Evolutionary conservation across 2,329 filamentous ascomycete genomes (phyloP), one percentile per base, ranked within the genome.

Genomic region (Fusarium brevicatenulatum): DNA sequence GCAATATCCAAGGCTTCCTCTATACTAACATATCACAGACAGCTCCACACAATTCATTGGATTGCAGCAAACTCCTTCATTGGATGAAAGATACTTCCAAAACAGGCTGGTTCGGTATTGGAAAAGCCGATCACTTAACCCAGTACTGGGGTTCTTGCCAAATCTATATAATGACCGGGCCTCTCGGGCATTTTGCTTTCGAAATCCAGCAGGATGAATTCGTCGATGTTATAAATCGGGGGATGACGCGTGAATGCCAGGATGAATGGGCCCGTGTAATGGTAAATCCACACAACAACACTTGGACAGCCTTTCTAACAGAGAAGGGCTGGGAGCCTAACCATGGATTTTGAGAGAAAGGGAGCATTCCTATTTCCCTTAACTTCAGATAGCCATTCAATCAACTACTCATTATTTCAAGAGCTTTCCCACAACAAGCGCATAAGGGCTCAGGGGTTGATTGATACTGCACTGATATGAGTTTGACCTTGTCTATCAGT

Each of bases 241-340:
- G 55, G 3, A 8, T 53, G 2, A 18, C 34, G 5, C 15, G 21
- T 7, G 16, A 32, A 2, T 70, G 36, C 6, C 30, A 16, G 7
- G n/a, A 15, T 19, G n/a, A 1, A 21, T 15, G 30, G 18, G 30
- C 50, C 21, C 55, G 46, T 5, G 11, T 37, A 19, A 58, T 47
- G 47, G 44, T 46, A 3, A 47, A 5, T 3, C 52, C 70, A 16
- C 37, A 37, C 21, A 72, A 66, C 11, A 25, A 43, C 9, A 73
- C 46, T 12, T 66, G 66, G 65, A 50, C 10, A 21, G n/a, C 36
- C 7, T 73, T 39, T 13, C n/a, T 72, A 5, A 63, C 21, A 5
- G 70, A 72, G 12, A n/a, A 39, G 15, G 46, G 19, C 4, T 72
- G 60, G 25, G 42, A 62, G 23, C 13, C 23, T 3, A 8, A 25